A percentile compares a stretch with the other conserved stretches of the same genome.
phyloP scores from a whole-genome alignment of 2,329 filamentous ascomycete genomes.

The Penicillium sp. region DNA sequence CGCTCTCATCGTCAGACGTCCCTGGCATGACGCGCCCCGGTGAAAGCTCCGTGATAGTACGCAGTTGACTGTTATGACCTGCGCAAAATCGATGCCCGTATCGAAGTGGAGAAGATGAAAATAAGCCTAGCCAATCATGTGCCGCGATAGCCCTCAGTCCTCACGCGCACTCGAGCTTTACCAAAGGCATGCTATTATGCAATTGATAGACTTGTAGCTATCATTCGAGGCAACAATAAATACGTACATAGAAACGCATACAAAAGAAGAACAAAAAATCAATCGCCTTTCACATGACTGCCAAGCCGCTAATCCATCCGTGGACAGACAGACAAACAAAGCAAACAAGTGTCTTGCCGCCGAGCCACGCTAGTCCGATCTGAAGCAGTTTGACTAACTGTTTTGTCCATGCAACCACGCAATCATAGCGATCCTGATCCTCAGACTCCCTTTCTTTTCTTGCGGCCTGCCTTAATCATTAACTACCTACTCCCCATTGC shows the following conservation, averaged over 20 bases:
- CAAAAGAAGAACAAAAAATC: neutral
- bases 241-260: too few relatives aligned
- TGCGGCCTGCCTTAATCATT: neutral
- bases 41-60: neutral
- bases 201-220: too few relatives aligned
- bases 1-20: constrained; percentile 31
- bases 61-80: neutral
- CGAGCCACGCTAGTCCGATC: constrained; percentile 9
- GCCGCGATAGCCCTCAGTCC: neutral
- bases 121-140: constrained; percentile 5
- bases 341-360: neutral
- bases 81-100: neutral
- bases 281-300: neutral
- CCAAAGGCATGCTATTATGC: too few relatives aligned
- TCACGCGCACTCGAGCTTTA: too few relatives aligned
- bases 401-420: neutral
- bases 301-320: constrained; percentile 1
- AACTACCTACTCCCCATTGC: neutral
- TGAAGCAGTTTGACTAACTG: neutral
- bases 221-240: too few relatives aligned
- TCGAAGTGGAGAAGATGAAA: neutral
- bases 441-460: neutral
- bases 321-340: constrained; percentile 1
- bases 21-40: neutral
- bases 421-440: neutral